Conservation (phyloP, 2,329 filamentous ascomycete species). For the Ilyonectria sp. region DNA sequence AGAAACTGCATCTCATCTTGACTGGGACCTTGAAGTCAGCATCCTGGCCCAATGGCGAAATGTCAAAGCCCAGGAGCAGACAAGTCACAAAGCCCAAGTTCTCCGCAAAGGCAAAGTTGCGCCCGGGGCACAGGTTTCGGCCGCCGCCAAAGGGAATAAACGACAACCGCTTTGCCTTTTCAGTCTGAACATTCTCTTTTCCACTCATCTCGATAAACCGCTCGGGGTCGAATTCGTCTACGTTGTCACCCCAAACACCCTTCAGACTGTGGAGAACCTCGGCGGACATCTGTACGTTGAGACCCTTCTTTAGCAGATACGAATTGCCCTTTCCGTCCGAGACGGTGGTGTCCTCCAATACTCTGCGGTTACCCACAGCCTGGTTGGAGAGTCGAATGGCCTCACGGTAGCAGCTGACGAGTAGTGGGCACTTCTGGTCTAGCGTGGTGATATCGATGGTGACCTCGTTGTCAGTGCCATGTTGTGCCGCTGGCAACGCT, state of each 20-base stretch:
- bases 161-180: slow-evolving; percentile 26
- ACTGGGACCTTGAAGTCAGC: neutral
- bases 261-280: slow-evolving; percentile 21
- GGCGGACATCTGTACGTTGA: slow-evolving; percentile 31
- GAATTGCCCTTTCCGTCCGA: slow-evolving; percentile 31
- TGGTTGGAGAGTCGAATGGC: slow-evolving; percentile 30
- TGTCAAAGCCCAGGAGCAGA: slow-evolving; percentile 33
- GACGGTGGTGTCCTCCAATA: slow-evolving; percentile 32
- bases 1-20: slow-evolving; percentile 1
- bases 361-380: slow-evolving; percentile 30
- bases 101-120: slow-evolving; percentile 37
- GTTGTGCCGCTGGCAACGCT: slow-evolving; percentile 33
- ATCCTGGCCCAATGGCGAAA: neutral
- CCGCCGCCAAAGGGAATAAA: slow-evolving; percentile 34
- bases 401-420: slow-evolving; percentile 33
- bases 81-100: slow-evolving; percentile 34
- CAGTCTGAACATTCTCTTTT: slow-evolving; percentile 25
- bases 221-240: slow-evolving; percentile 27
- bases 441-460: slow-evolving; percentile 55
- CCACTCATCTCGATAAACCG: slow-evolving; percentile 26
- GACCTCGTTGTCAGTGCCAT: slow-evolving; percentile 22
- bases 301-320: slow-evolving; percentile 36
- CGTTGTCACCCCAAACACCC: slow-evolving; percentile 31
- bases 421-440: slow-evolving; percentile 56
- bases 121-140: slow-evolving; percentile 32